These are phyloP conservation scores for Calcarisporium arbuscula DNA, from an alignment of 2,329 filamentous ascomycete genomes.

Conservation along the genomic window DNA sequence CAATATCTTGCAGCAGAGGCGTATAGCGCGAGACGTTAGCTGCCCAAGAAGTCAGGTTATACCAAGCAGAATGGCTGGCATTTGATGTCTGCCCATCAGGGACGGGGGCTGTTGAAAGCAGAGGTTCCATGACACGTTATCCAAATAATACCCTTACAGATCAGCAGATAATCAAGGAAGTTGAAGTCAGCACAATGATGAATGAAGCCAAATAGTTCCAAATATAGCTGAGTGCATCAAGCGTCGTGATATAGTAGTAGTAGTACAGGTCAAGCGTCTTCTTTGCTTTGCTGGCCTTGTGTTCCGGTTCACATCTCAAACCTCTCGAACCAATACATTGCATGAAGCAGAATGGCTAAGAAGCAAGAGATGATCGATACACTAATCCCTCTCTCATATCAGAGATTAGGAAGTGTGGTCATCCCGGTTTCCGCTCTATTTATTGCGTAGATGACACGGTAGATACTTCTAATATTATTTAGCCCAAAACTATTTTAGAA, in stretches of 20 bases:
- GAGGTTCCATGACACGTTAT: too few species aligned
- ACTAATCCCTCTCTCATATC: background rate
- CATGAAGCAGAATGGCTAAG: too few species aligned
- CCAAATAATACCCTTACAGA: conserved; percentile 6
- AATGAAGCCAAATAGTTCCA: background rate
- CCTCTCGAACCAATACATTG: too few species aligned
- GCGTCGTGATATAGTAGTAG: background rate
- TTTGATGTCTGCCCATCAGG: conserved; percentile 8
- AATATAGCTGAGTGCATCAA: background rate
- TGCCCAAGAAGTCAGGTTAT: conserved; percentile 49
- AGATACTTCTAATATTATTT: conserved; percentile 1
- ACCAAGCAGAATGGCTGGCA: conserved; percentile 28
- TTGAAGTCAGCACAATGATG: background rate
- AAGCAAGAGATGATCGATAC: background rate
- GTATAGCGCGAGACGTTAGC: conserved; percentile 53
- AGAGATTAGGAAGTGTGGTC: too few species aligned
- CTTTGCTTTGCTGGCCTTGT: too few species aligned
- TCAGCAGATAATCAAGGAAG: background rate
- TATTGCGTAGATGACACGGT: background rate
- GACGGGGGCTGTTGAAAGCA: conserved; percentile 9
- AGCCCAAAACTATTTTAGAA: background rate
- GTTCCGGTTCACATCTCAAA: too few species aligned
- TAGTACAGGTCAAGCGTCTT: too few species aligned
- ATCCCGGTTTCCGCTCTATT: background rate
- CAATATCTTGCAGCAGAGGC: conserved; percentile 61